phyloP scores from a whole-genome alignment of 148 eudicot genomes.

The Rhododendron simsii region DNA sequence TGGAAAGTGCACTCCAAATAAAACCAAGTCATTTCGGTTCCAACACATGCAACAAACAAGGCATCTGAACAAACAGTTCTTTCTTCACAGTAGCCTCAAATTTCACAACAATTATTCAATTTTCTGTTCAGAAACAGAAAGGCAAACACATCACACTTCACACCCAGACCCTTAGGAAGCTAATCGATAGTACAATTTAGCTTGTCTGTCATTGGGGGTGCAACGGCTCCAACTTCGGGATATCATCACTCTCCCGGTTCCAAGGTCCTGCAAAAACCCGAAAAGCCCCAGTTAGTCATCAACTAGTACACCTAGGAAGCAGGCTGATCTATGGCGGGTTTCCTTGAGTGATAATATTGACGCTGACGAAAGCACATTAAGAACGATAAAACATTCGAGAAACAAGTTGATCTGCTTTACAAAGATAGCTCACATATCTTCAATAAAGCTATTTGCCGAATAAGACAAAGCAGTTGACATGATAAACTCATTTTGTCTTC shows the following conservation, averaged over 20 bases:
- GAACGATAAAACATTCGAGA: not conserved
- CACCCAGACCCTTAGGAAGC: not conserved
- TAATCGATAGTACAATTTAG: not conserved
- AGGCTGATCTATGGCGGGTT: not conserved
- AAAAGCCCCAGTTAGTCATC: not conserved
- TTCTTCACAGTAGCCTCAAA: not conserved
- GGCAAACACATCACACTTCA: not conserved
- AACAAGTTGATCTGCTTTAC: not conserved
- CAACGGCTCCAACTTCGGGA: not conserved
- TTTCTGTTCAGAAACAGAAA: not conserved
- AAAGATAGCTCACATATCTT: not conserved
- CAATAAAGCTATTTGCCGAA: not conserved
- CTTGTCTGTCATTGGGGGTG: not conserved
- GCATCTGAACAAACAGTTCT: not conserved
- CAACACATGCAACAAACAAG: not conserved
- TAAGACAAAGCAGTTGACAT: not conserved
- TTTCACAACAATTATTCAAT: not conserved
- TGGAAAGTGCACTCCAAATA: not conserved
- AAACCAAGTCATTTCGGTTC: not conserved
- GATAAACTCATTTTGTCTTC: not conserved
- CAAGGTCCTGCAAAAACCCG: slow-evolving; percentile 6
- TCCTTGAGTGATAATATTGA: not conserved
- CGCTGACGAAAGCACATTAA: not conserved
- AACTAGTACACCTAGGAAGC: not conserved
- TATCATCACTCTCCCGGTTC: not conserved